Percentiles rank a stretch among this genome's conserved stretches.
These are phyloP conservation scores for Corchorus capsularis DNA, from an alignment of 345 rosid genomes.

Conservation along the genomic window DNA sequence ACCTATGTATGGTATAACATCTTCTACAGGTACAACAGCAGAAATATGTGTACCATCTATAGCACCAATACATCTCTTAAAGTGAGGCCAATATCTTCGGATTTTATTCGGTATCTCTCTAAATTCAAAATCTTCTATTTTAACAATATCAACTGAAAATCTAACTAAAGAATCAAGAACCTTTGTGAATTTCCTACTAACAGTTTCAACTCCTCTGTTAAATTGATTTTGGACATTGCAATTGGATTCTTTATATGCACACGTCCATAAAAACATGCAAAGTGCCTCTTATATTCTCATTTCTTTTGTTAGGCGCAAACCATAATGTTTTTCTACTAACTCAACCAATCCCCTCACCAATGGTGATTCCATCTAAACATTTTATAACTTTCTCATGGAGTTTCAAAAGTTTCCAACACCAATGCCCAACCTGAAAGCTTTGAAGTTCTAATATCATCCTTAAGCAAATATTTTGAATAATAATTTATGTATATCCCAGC, in stretches of 20 bases:
- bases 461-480: no score
- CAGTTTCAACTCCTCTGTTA: no score
- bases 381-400: background rate
- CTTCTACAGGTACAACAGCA: background rate
- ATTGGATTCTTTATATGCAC: background rate
- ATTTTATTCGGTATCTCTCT: background rate
- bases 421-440: no score
- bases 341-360: background rate
- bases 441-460: no score
- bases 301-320: no score
- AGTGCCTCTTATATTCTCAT: background rate
- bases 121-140: background rate
- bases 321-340: background rate
- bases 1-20: background rate
- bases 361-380: background rate
- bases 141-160: background rate
- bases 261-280: background rate
- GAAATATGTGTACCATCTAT: background rate
- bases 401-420: no score
- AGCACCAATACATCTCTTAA: background rate
- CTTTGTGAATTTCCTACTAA: no score
- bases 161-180: background rate
- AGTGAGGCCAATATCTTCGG: background rate
- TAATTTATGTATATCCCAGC: background rate
- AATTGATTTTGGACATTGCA: background rate